Base-by-base conservation (phyloP, 352 stramenopile species). In the Globisporangium camurandrum region DNA sequence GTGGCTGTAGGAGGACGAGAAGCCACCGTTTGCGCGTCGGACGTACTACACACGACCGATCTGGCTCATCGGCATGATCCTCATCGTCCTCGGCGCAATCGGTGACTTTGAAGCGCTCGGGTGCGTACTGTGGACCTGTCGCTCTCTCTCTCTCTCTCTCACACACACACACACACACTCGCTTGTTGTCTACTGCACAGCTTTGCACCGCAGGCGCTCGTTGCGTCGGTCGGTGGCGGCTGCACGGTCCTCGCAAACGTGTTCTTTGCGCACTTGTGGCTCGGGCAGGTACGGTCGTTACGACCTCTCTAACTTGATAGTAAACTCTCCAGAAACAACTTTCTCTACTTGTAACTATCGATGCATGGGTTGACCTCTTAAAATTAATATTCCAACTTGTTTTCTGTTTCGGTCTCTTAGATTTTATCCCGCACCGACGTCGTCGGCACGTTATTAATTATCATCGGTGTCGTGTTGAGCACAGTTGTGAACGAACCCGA, bases 181-280 rank as follows among this genome's bases (percentile, higher is more conserved):
- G n/a, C n/a, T n/a, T n/a, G n/a, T n/a, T n/a, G n/a, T n/a, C n/a
- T n/a, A n/a, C n/a, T n/a, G 30, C 14, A 34, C 14, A 79, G 72
- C 1, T 95, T 95, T 56, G 86, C 84, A 12, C 81, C 86, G 10
- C 86, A 96, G 54, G 72, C 79, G 28, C 74, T 96, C 1, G 84
- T 95, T 20, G 84, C 86, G 31, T 82, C 86, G 0, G 84, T 94
- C 8, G 86, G 86, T 4, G 81, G 81, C 14, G 82, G 84, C 37
- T 92, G 84, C 54, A 96, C 86, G 0, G 79, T 96, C 36, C 66
- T 96, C 9, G 81, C 82, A 33, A 96, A 96, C 48, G 81, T 95
- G 4, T 90, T 95, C 50, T 96, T 96, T 49, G 84, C 81, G 10
- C 78, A 93, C 44, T 47, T 88, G 50, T 90, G 82, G 82, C 71